These are phyloP conservation scores for Anaeromyces robustus DNA, from an alignment of 192 early-diverging fungal species.

Conservation along the genomic window DNA sequence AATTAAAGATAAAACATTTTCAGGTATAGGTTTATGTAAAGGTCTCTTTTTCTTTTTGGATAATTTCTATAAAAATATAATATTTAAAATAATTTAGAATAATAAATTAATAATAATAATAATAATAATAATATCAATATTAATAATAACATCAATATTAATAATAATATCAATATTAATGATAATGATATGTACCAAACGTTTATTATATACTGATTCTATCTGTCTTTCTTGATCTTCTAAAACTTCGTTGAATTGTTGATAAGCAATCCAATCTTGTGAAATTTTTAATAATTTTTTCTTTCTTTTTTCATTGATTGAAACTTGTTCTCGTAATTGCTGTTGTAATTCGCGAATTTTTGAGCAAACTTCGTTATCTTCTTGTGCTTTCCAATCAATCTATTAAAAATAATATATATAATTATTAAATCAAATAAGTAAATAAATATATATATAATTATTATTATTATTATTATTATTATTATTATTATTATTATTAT, in stretches of 20 bases:
- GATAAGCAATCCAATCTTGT: slow-evolving; percentile 56
- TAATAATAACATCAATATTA: too few relatives aligned
- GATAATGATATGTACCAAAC: slow-evolving; percentile 72
- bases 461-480: too few relatives aligned
- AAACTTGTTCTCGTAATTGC: slow-evolving; percentile 52
- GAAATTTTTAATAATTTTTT: slow-evolving; percentile 47
- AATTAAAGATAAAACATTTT: neutral
- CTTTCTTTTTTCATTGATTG: slow-evolving; percentile 52
- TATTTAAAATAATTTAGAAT: too few relatives aligned
- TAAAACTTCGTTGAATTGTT: slow-evolving; percentile 74
- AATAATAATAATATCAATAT: too few relatives aligned
- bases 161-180: too few relatives aligned
- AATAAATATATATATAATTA: neutral
- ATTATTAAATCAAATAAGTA: neutral
- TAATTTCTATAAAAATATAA: neutral
- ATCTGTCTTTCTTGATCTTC: slow-evolving; percentile 82
- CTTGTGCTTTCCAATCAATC: slow-evolving; percentile 47
- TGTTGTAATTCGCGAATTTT: slow-evolving; percentile 48
- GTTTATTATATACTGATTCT: slow-evolving; percentile 69
- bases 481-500: too few relatives aligned
- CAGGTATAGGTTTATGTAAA: neutral
- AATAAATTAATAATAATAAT: too few relatives aligned
- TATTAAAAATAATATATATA: slow-evolving; percentile 1
- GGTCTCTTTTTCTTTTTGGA: neutral
- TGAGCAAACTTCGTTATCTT: slow-evolving; percentile 60